A percentile compares a stretch with the other conserved stretches of the same genome.
These are phyloP conservation scores for Rhododendron griersonianum DNA, from an alignment of 148 eudicot species.

Conservation along the genomic window DNA sequence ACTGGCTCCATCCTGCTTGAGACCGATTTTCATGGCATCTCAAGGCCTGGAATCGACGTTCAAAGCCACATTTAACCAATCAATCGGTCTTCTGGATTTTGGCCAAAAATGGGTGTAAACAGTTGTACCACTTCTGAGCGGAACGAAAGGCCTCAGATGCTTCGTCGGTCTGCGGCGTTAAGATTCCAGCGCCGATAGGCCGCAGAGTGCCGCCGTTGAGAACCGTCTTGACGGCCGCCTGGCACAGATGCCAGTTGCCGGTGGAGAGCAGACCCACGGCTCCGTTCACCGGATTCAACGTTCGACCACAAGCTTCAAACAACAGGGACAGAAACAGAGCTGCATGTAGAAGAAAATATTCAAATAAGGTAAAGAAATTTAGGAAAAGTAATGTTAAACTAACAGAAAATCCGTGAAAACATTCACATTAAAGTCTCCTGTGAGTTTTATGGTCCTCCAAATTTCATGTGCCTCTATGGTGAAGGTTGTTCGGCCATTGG, in stretches of 20 bases:
- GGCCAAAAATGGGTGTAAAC: too few species aligned
- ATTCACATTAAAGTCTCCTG: too few species aligned
- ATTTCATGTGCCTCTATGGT: too few species aligned
- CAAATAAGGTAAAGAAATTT: background rate
- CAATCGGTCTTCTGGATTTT: too few species aligned
- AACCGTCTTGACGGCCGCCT: conserved; percentile 42
- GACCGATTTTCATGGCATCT: too few species aligned
- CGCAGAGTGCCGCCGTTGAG: conserved; percentile 36
- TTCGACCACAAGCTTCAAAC: conserved; percentile 50
- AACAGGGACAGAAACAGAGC: conserved; percentile 48
- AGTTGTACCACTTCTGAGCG: background rate
- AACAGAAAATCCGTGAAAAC: too few species aligned
- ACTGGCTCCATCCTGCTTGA: too few species aligned
- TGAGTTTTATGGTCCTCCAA: too few species aligned
- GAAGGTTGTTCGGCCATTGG: too few species aligned
- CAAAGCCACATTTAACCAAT: too few species aligned
- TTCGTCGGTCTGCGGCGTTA: background rate
- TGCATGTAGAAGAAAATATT: conserved; percentile 1
- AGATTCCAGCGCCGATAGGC: conserved; percentile 14
- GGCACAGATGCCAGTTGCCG: conserved; percentile 49
- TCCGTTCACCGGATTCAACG: conserved; percentile 48
- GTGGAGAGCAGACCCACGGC: conserved; percentile 47
- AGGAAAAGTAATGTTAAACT: too few species aligned
- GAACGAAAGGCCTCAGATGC: background rate
- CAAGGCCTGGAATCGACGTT: too few species aligned